Base-by-base conservation (phyloP, 371 early-diverging fungal genomes). In the Cokeromyces recurvatus region DNA sequence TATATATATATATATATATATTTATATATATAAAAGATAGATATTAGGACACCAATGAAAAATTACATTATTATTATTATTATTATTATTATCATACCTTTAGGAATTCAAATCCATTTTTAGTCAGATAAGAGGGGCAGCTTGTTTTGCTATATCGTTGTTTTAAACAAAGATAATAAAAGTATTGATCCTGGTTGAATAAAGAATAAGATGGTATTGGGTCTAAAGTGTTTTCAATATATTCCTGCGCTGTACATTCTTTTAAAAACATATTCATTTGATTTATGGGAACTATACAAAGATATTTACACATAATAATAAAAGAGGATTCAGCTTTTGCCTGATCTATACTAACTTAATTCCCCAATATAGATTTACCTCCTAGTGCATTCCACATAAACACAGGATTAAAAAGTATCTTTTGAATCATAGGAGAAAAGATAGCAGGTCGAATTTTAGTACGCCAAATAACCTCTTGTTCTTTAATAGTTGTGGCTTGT, bases 361-460 rank as follows among this genome's bases (percentile, higher is more conserved):
- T n/a, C n/a, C 5, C 29, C 29, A 27, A 27, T 11, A 27, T 7
- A 5, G 7, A 11, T 44, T 62, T 63, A 74, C 74, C 74, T 24
- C 92, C 92, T 17, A 92, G 71, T 2, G 91, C 87, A 35, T 84
- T 85, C 92, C 92, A 92, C 73, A 89, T 78, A 64, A 88, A 88
- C 53, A 85, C 77, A 2, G 88, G 87, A 43, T 90, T 90, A 51
- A 86, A 79, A 25, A 90, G 55, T 9, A 89, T 56, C 50, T 66
- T 65, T 43, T 79, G 66, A 36, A 86, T 78, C 40, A 89, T 57
- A 52, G 77, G 79, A 2, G 78, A 77, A 31, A 87, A 79, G 38
- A 89, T 66, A 20, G 68, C 61, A 31, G 83, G 81, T 32, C 87
- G 78, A 29, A 91, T 65, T 35, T 77, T 78, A 23, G 68, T 62